Conservation (phyloP, 2,329 filamentous ascomycete genomes). For the Cadophora malorum region DNA sequence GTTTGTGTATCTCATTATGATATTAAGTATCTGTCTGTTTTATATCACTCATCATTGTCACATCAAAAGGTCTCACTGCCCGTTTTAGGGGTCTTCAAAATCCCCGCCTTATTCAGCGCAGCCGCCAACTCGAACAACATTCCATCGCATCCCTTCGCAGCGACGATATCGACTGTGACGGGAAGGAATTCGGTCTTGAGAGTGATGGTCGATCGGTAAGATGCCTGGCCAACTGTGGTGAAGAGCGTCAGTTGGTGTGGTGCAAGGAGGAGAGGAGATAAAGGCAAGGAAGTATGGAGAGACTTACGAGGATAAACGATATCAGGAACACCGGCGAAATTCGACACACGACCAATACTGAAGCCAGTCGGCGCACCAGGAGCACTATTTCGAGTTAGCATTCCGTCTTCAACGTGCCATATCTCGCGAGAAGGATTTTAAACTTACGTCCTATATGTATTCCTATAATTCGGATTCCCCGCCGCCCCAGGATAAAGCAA, state of each 20-base stretch:
- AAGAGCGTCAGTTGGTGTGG: conserved; percentile 12
- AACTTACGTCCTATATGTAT: conserved; percentile 47
- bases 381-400: conserved; percentile 31
- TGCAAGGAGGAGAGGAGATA: not conserved
- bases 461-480: conserved; percentile 52
- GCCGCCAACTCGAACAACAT: conserved; percentile 61
- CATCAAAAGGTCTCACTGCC: conserved; percentile 45
- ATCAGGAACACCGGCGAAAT: conserved; percentile 55
- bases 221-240: conserved; percentile 42
- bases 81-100: conserved; percentile 53
- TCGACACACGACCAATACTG: conserved; percentile 49
- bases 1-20: no score
- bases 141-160: conserved; percentile 65
- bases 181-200: conserved; percentile 58
- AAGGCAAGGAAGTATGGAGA: not conserved
- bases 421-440: not conserved
- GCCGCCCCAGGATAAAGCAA: conserved; percentile 54
- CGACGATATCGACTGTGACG: conserved; percentile 63
- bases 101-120: conserved; percentile 56
- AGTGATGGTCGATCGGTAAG: conserved; percentile 56
- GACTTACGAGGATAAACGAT: conserved; percentile 51
- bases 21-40: no score
- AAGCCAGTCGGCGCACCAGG: conserved; percentile 57
- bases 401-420: not conserved
- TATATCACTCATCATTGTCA: no score